Evolutionary conservation across 73 alveolate genomes (phyloP).

Genomic region (Blepharisma japonicum): DNA sequence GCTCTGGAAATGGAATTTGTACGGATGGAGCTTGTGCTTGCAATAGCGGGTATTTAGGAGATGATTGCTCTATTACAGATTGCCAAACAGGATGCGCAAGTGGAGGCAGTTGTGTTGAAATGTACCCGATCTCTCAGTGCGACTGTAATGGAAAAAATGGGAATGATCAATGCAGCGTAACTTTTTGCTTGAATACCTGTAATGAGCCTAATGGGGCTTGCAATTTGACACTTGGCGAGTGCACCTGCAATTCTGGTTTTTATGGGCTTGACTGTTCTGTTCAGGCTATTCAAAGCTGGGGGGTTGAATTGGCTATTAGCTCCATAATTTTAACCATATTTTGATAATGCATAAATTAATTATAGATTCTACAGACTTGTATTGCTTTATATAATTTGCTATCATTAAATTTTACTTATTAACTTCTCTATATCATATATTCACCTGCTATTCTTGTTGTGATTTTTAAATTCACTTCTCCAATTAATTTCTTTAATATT

Average conservation of each 20-base stretch:
- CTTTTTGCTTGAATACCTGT: conserved; percentile 22
- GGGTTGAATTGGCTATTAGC: neutral
- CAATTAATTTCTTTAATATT: too few species aligned
- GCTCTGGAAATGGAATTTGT: conserved; percentile 64
- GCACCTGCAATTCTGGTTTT: neutral
- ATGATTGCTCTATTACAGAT: conserved; percentile 46
- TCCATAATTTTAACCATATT: too few species aligned
- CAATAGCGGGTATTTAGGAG: conserved; percentile 50
- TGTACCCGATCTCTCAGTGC: conserved; percentile 22
- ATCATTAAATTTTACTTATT: too few species aligned
- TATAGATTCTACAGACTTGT: too few species aligned
- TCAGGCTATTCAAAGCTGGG: neutral
- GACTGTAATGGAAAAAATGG: conserved; percentile 20
- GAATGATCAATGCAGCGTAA: neutral
- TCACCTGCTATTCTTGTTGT: too few species aligned
- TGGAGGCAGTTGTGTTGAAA: conserved; percentile 9
- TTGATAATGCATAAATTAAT: too few species aligned
- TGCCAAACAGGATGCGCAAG: neutral
- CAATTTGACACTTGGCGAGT: neutral
- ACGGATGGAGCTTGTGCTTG: conserved; percentile 57
- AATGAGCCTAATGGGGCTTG: conserved; percentile 19
- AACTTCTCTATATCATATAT: too few species aligned
- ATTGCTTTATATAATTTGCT: too few species aligned
- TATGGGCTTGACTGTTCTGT: conserved; percentile 24
- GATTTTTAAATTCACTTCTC: too few species aligned